A percentile compares a stretch with the other conserved stretches of the same genome.
Conservation (phyloP, 495 filamentous ascomycete genomes). For the Podospora sp. region DNA sequence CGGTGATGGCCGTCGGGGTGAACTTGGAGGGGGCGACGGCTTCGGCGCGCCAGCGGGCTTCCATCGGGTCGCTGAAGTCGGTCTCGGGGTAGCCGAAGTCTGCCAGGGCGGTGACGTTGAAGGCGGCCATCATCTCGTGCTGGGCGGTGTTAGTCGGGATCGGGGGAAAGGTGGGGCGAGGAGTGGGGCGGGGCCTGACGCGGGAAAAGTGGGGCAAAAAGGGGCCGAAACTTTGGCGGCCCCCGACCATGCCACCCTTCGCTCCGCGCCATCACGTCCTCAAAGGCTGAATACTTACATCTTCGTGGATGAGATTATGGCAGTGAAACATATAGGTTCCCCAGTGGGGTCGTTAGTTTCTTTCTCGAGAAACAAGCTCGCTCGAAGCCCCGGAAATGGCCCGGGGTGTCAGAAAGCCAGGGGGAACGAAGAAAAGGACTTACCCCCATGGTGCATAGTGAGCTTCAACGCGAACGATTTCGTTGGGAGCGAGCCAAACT, state of each 20-base stretch:
- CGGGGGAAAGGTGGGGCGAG: too few species aligned
- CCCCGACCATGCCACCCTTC: too few species aligned
- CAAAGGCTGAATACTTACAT: too few species aligned
- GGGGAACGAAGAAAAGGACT: too few species aligned
- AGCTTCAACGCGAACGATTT: constrained; percentile 52
- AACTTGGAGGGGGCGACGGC: constrained; percentile 30
- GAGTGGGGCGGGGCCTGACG: background rate
- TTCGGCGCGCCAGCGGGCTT: constrained; percentile 36
- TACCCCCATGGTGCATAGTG: constrained; percentile 57
- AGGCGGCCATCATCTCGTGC: constrained; percentile 64
- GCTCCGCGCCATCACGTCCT: too few species aligned
- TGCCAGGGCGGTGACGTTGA: constrained; percentile 54
- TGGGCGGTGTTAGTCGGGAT: too few species aligned
- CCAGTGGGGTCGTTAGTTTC: too few species aligned
- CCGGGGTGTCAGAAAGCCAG: too few species aligned
- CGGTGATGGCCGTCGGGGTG: constrained; percentile 31
- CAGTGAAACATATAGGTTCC: constrained; percentile 61
- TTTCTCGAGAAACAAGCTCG: too few species aligned
- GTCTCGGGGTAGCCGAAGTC: constrained; percentile 54
- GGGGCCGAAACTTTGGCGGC: too few species aligned
- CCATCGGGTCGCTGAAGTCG: constrained; percentile 41
- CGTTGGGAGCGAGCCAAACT: constrained; percentile 49
- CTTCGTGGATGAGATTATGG: constrained; percentile 63
- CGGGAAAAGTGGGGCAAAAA: constrained; percentile 3
- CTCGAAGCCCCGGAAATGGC: too few species aligned